Conservation (phyloP, 2,329 filamentous ascomycete species). For the Coniosporium tulheliwenetii region DNA sequence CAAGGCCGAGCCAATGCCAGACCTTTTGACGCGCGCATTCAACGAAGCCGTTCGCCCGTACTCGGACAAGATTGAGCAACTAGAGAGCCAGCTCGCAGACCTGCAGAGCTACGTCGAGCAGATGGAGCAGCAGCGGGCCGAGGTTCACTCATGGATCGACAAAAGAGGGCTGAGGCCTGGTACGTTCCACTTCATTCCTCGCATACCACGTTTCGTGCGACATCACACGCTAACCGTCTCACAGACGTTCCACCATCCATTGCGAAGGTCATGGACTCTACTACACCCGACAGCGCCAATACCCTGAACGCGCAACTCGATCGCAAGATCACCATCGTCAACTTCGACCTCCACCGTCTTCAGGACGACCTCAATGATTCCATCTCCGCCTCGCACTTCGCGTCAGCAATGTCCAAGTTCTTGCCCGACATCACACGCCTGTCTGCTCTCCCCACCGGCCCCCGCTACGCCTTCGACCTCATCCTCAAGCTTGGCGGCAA, state of each 20-base stretch:
- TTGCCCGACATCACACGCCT: conserved; percentile 36
- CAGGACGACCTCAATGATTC: conserved; percentile 40
- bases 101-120: conserved; percentile 33
- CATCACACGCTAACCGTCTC: conserved; percentile 5
- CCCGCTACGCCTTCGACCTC: conserved; percentile 36
- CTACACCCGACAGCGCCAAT: conserved; percentile 29
- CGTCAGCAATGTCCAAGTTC: conserved; percentile 38
- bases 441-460: conserved; percentile 28
- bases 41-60: conserved; percentile 36
- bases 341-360: conserved; percentile 39
- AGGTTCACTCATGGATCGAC: conserved; percentile 39
- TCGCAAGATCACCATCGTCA: conserved; percentile 42
- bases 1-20: conserved; percentile 28
- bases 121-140: conserved; percentile 33
- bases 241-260: conserved; percentile 36
- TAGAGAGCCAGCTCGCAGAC: conserved; percentile 35
- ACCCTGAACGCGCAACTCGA: conserved; percentile 40
- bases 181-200: conserved; percentile 11
- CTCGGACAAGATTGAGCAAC: conserved; percentile 34
- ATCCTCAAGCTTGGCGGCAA: conserved; percentile 40
- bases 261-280: conserved; percentile 34
- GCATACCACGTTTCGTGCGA: background rate
- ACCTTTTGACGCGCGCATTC: conserved; percentile 35
- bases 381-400: conserved; percentile 35
- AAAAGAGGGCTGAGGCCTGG: conserved; percentile 37